These are phyloP conservation scores for Lactifluus pinguis DNA, from an alignment of 768 basidiomycete genomes.

Conservation along the genomic window DNA sequence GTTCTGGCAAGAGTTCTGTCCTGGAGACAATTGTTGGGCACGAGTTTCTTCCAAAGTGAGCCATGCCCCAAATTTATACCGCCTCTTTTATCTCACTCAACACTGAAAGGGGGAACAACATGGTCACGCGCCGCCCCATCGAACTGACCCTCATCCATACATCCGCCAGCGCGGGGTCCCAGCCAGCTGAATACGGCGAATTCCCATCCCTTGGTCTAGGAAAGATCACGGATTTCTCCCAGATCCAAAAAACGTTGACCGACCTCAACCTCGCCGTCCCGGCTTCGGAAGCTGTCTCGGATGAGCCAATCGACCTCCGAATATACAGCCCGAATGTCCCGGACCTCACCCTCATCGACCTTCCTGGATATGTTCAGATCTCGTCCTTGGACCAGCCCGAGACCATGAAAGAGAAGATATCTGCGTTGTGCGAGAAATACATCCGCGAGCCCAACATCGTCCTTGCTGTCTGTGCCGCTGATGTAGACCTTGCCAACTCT, in stretches of 20 bases:
- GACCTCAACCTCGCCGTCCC: slow-evolving; percentile 95
- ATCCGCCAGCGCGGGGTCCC: slow-evolving; percentile 47
- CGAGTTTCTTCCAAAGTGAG: slow-evolving; percentile 96
- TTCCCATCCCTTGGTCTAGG: slow-evolving; percentile 87
- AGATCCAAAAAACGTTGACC: slow-evolving; percentile 85
- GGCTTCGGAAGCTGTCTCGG: slow-evolving; percentile 81
- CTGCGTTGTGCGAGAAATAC: slow-evolving; percentile 84
- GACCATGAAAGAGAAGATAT: slow-evolving; percentile 86
- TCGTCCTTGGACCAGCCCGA: slow-evolving; percentile 94
- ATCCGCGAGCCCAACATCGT: slow-evolving; percentile 99
- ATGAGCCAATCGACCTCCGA: slow-evolving; percentile 91
- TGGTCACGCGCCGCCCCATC: slow-evolving; percentile 98
- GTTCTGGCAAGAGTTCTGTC: slow-evolving; percentile 96
- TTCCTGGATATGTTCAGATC: slow-evolving; percentile 96
- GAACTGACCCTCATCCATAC: slow-evolving; percentile 96
- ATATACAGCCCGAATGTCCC: slow-evolving; percentile 96
- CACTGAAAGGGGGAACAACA: slow-evolving; percentile 80
- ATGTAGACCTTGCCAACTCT: slow-evolving; percentile 97
- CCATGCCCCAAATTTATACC: slow-evolving; percentile 10
- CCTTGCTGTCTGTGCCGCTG: slow-evolving; percentile 96
- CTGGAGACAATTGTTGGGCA: slow-evolving; percentile 96
- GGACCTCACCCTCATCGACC: slow-evolving; percentile 93
- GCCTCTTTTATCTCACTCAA: not conserved
- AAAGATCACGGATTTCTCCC: slow-evolving; percentile 83
- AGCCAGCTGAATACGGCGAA: slow-evolving; percentile 78